Evolutionary conservation across 2,329 filamentous ascomycete species (phyloP), one percentile per base, ranked within the genome.

Genomic region (Thermothelomyces thermophilus): DNA sequence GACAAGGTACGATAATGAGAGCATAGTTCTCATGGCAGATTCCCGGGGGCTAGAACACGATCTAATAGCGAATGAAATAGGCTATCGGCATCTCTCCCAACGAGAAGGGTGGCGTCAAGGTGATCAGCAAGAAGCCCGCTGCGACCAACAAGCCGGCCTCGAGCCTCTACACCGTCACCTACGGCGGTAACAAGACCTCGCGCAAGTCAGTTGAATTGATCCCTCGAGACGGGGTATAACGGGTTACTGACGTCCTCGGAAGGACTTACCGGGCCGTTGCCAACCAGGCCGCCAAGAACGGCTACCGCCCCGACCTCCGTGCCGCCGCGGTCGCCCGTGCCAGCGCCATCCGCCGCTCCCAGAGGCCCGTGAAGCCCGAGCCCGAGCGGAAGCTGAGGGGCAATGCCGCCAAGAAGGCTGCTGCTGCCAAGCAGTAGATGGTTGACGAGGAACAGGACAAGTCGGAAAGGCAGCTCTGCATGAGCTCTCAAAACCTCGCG

Each of bases 231-330:
- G 22, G n/a, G 37, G 17, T n/a, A 40, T 16, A 17, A 24, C 16
- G 13, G 33, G 22, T 36, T 48, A 34, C 49, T 59, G 42, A 56
- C 48, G 49, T 61, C 54, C 39, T 49, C 51, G 58, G 44, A 60
- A 93, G 89, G 81, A 85, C 86, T 75, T 97, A 90, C 84, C 87
- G 86, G 77, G 79, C 80, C 64, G 82, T 97, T 69, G 90, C 90
- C 74, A 86, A 82, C 77, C 76, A 78, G 70, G 82, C 84, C 64
- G 86, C 89, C 71, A 90, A 89, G 82, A 79, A 80, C 69, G 81
- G 84, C 68, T 98, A 97, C 85, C 87, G 87, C 64, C 65, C 79
- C 64, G 87, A 91, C 69, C 79, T 90, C 72, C 85, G 85, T 63
- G 73, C 80, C 66, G 77, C 77, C 65, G 90, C 91, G 64, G 84